Conservation (phyloP, 164 flowering plant genomes). For the Pachysandra terminalis region DNA sequence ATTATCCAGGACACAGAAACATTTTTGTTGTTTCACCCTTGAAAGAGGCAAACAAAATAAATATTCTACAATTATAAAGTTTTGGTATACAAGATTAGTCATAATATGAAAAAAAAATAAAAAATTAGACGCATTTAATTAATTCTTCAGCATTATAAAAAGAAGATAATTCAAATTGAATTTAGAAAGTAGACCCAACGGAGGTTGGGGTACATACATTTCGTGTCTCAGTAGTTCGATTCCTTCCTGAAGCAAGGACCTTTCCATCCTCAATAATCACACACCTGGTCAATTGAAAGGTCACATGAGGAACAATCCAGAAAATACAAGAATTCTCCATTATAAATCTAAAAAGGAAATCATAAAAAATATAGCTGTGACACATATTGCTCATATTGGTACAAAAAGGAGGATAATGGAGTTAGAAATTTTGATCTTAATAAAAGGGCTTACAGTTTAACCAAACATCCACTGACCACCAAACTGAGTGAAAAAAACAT, state of each 20-base stretch:
- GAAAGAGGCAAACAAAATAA: no score
- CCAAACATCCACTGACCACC: not conserved
- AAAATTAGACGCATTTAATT: no score
- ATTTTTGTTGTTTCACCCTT: no score
- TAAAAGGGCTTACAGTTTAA: no score
- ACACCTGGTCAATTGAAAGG: conserved; percentile 42
- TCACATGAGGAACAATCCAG: conserved; percentile 3
- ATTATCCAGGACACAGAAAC: no score
- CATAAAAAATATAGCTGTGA: not conserved
- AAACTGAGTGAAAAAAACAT: no score
- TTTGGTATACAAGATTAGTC: no score
- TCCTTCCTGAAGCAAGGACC: conserved; percentile 77
- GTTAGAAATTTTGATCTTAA: not conserved
- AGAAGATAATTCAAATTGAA: no score
- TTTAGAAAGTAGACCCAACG: not conserved
- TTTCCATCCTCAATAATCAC: conserved; percentile 70
- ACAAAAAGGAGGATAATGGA: not conserved
- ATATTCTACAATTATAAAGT: no score
- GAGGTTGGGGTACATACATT: conserved; percentile 39
- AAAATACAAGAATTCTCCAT: not conserved
- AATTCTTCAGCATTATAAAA: no score
- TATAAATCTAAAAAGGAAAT: not conserved
- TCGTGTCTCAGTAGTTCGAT: conserved; percentile 81
- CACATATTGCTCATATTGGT: not conserved
- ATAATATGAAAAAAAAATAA: no score